Percentiles rank a stretch among this genome's conserved stretches.
phyloP scores from a whole-genome alignment of 2,329 filamentous ascomycete species.

The Diplodia corticola region DNA sequence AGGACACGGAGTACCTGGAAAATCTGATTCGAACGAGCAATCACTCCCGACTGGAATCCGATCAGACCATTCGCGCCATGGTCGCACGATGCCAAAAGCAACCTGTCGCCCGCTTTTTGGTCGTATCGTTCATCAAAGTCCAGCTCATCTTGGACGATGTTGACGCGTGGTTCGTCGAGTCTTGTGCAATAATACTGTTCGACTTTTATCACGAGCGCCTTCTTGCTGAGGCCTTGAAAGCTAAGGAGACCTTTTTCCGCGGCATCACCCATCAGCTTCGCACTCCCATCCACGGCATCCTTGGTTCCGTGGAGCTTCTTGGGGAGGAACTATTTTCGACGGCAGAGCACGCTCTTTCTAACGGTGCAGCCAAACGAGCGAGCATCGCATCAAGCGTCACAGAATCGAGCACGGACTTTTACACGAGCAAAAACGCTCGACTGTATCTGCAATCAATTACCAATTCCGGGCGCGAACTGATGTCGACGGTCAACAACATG shows the following conservation, averaged over 20 bases:
- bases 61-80: constrained; percentile 41
- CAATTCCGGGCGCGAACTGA: constrained; percentile 45
- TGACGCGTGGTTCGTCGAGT: constrained; percentile 49
- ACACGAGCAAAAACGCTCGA: constrained; percentile 26
- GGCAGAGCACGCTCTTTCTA: constrained; percentile 27
- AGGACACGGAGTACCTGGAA: constrained; percentile 45
- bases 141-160: constrained; percentile 50
- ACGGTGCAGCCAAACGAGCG: neutral
- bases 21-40: constrained; percentile 42
- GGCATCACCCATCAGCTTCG: constrained; percentile 51
- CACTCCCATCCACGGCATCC: constrained; percentile 52
- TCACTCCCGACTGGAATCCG: constrained; percentile 32
- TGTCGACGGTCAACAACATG: constrained; percentile 49
- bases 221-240: constrained; percentile 44
- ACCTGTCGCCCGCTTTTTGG: constrained; percentile 36
- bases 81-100: constrained; percentile 39
- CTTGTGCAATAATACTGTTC: constrained; percentile 42
- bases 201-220: constrained; percentile 43
- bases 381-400: neutral
- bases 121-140: constrained; percentile 45
- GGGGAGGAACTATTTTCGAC: constrained; percentile 41
- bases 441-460: constrained; percentile 41
- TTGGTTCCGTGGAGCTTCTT: constrained; percentile 45
- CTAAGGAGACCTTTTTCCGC: constrained; percentile 49
- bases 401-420: neutral